Conservation (phyloP, 495 filamentous ascomycete genomes). For the Penicillium argentinense region DNA sequence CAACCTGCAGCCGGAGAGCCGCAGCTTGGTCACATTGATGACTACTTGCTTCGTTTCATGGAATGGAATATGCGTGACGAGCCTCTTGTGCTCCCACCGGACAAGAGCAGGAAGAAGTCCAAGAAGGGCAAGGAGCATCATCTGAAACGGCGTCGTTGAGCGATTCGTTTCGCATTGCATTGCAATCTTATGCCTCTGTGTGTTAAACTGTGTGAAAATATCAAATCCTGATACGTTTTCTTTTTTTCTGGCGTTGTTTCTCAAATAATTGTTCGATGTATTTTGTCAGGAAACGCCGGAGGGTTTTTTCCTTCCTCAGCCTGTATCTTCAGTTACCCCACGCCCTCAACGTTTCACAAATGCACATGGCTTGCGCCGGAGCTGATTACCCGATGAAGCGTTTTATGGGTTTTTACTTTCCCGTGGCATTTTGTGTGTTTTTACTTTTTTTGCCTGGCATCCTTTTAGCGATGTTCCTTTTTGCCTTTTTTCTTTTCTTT, state of each 20-base stretch:
- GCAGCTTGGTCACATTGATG: slow-evolving; percentile 65
- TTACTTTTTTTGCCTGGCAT: background rate
- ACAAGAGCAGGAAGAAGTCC: slow-evolving; percentile 75
- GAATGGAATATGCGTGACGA: slow-evolving; percentile 75
- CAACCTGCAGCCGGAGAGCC: slow-evolving; percentile 21
- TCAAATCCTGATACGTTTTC: too few relatives aligned
- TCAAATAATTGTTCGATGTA: background rate
- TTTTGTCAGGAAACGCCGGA: background rate
- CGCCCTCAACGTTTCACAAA: slow-evolving; percentile 1
- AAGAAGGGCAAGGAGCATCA: slow-evolving; percentile 72
- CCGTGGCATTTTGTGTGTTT: background rate
- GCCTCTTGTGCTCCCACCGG: slow-evolving; percentile 73
- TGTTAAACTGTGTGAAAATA: too few relatives aligned
- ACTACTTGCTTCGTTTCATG: slow-evolving; percentile 81
- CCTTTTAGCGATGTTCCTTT: background rate
- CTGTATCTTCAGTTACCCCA: background rate
- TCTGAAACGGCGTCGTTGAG: slow-evolving; percentile 43
- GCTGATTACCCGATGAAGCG: slow-evolving; percentile 6
- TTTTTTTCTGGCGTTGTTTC: background rate
- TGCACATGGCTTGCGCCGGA: background rate
- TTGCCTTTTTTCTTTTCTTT: slow-evolving; percentile 4
- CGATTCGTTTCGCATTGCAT: background rate
- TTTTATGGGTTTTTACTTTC: background rate
- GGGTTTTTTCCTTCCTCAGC: background rate
- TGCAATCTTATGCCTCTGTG: too few relatives aligned